Conservation (phyloP, 495 filamentous ascomycete species). For the Diplogelasinospora grovesii region DNA sequence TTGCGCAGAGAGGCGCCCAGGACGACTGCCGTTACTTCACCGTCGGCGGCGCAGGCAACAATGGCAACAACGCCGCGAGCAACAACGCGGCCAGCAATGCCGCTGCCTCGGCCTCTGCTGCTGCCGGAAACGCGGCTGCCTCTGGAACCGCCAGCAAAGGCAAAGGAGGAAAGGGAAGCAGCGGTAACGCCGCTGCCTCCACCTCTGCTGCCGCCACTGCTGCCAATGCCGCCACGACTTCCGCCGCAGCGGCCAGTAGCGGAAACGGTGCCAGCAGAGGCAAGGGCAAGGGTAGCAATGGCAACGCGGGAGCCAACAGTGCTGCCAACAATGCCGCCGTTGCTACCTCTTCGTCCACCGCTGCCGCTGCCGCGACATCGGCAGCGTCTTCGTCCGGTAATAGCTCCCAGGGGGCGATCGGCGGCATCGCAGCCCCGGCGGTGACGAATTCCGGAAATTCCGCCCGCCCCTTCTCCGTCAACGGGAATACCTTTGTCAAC, state of each 20-base stretch:
- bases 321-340: conserved; percentile 2
- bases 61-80: conserved; percentile 19
- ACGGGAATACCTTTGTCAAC: conserved; percentile 44
- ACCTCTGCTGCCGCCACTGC: conserved; percentile 10
- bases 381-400: too few relatives aligned
- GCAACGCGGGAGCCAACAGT: conserved; percentile 5
- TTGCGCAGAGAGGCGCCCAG: conserved; percentile 65
- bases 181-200: conserved; percentile 18
- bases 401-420: conserved; percentile 24
- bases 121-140: conserved; percentile 13
- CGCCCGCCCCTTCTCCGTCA: conserved; percentile 42
- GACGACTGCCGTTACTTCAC: conserved; percentile 68
- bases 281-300: conserved; percentile 10
- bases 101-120: too few relatives aligned
- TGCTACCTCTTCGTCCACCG: neutral
- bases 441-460: conserved; percentile 35
- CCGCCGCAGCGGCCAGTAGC: conserved; percentile 11
- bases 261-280: conserved; percentile 8
- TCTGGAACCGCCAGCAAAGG: conserved; percentile 4
- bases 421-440: conserved; percentile 27
- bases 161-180: conserved; percentile 14
- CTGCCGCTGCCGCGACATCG: too few relatives aligned
- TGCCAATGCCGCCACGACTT: conserved; percentile 12
- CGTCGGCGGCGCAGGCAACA: conserved; percentile 16
- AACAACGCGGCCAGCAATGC: conserved; percentile 17